Conservation (phyloP, 208 protist genomes). For the Vickermania spadyakhi region DNA sequence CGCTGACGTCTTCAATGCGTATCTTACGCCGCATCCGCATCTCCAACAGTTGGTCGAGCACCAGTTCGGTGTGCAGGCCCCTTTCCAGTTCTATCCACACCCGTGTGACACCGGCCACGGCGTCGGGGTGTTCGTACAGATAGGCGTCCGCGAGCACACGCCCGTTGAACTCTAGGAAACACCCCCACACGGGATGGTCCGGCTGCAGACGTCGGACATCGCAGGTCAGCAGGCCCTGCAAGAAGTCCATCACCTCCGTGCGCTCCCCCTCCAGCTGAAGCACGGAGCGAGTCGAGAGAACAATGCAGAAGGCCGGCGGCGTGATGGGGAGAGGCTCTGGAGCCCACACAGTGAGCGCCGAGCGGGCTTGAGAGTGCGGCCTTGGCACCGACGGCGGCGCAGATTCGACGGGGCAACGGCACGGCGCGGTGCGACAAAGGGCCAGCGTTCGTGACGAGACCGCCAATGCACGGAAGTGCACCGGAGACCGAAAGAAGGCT, state of each 20-base stretch:
- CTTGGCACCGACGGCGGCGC: not conserved
- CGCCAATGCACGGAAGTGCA: too few species aligned
- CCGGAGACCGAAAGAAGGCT: too few species aligned
- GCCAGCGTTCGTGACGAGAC: too few species aligned
- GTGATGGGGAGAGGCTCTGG: not conserved
- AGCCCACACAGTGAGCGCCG: not conserved
- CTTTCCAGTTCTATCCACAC: slow-evolving; percentile 64
- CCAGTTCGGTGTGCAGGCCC: slow-evolving; percentile 7
- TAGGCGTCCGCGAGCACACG: slow-evolving; percentile 77
- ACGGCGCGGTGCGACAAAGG: too few species aligned
- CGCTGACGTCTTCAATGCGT: slow-evolving; percentile 36
- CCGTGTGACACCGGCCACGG: slow-evolving; percentile 19
- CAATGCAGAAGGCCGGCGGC: not conserved
- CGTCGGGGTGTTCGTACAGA: slow-evolving; percentile 35
- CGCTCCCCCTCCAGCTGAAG: slow-evolving; percentile 13
- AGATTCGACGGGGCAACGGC: too few species aligned
- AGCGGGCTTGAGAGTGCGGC: not conserved
- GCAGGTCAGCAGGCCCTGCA: slow-evolving; percentile 80
- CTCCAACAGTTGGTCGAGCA: slow-evolving; percentile 59
- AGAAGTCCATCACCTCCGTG: slow-evolving; percentile 41
- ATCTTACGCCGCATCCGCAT: slow-evolving; percentile 78
- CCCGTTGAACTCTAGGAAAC: slow-evolving; percentile 74
- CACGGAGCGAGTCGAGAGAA: slow-evolving; percentile 39
- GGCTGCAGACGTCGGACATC: slow-evolving; percentile 48
- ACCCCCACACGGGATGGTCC: slow-evolving; percentile 59